Conservation (phyloP, 305 asterid species). For the Euphrasia arctica region DNA sequence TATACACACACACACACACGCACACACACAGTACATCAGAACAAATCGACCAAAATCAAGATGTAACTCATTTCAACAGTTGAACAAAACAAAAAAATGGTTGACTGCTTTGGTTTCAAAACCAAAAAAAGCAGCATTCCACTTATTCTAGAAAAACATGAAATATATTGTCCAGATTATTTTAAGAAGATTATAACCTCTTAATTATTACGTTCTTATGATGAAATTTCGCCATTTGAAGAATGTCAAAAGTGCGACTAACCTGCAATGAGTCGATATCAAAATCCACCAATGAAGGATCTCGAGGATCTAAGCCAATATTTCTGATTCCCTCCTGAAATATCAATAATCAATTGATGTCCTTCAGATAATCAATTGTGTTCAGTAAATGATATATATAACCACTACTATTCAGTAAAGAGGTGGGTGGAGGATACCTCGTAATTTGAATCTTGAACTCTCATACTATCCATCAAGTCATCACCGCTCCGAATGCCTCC, state of each 20-base stretch:
- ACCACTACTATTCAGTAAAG: background rate
- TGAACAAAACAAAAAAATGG: too few relatives aligned
- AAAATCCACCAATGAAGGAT: constrained; percentile 45
- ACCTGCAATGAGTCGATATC: constrained; percentile 71
- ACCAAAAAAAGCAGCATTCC: too few relatives aligned
- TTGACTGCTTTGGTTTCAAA: too few relatives aligned
- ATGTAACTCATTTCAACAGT: too few relatives aligned
- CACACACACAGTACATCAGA: too few relatives aligned
- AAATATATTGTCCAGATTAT: background rate
- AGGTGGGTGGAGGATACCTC: constrained; percentile 33
- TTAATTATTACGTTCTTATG: background rate
- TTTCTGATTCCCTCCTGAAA: constrained; percentile 43
- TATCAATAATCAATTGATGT: constrained; percentile 15
- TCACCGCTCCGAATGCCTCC: constrained; percentile 36
- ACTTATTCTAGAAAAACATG: background rate
- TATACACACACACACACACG: too few relatives aligned
- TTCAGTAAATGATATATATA: background rate
- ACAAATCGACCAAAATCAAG: too few relatives aligned
- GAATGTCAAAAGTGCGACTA: constrained; percentile 14
- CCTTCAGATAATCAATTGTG: background rate
- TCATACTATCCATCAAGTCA: constrained; percentile 44
- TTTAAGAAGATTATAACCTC: background rate
- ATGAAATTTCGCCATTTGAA: background rate
- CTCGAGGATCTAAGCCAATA: constrained; percentile 42
- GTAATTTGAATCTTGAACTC: constrained; percentile 47